phyloP scores from a whole-genome alignment of 2,329 filamentous ascomycete species.

The Penicillium sp. region DNA sequence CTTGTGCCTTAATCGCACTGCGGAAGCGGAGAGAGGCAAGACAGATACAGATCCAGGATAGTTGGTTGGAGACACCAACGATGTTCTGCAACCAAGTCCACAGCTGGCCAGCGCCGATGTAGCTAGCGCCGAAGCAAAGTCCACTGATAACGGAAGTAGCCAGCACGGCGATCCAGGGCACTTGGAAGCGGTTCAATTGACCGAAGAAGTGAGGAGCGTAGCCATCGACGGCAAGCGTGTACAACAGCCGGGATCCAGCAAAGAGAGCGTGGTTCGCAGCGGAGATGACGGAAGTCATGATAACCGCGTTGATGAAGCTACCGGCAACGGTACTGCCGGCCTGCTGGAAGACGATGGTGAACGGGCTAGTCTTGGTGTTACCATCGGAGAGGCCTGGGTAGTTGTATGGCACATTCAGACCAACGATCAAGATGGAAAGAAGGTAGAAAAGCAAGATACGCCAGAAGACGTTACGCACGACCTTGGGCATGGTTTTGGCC shows the following conservation, averaged over 20 bases:
- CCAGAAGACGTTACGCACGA: slow-evolving; percentile 71
- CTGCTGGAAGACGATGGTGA: slow-evolving; percentile 67
- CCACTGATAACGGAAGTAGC: slow-evolving; percentile 61
- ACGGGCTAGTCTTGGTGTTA: slow-evolving; percentile 57
- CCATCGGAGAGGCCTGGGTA: slow-evolving; percentile 54
- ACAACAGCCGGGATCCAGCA: slow-evolving; percentile 63
- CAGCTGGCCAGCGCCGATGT: slow-evolving; percentile 68
- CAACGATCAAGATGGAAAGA: slow-evolving; percentile 60
- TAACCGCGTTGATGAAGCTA: slow-evolving; percentile 66
- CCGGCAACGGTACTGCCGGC: slow-evolving; percentile 62
- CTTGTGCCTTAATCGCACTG: slow-evolving; percentile 61
- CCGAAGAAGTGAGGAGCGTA: slow-evolving; percentile 64
- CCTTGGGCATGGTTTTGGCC: slow-evolving; percentile 64
- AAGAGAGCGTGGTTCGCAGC: slow-evolving; percentile 67
- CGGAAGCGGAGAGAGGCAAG: slow-evolving; percentile 71
- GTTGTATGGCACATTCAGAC: slow-evolving; percentile 65
- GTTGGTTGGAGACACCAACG: slow-evolving; percentile 70
- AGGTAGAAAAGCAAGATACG: slow-evolving; percentile 64
- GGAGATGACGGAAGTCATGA: slow-evolving; percentile 64
- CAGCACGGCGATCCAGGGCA: slow-evolving; percentile 62
- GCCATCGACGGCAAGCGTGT: slow-evolving; percentile 60
- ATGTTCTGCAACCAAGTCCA: slow-evolving; percentile 73
- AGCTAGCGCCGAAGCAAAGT: slow-evolving; percentile 69
- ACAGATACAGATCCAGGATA: slow-evolving; percentile 68
- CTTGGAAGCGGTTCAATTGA: slow-evolving; percentile 55